Conservation (phyloP, 2,329 filamentous ascomycete species). For the Talaromyces amestolkiae region DNA sequence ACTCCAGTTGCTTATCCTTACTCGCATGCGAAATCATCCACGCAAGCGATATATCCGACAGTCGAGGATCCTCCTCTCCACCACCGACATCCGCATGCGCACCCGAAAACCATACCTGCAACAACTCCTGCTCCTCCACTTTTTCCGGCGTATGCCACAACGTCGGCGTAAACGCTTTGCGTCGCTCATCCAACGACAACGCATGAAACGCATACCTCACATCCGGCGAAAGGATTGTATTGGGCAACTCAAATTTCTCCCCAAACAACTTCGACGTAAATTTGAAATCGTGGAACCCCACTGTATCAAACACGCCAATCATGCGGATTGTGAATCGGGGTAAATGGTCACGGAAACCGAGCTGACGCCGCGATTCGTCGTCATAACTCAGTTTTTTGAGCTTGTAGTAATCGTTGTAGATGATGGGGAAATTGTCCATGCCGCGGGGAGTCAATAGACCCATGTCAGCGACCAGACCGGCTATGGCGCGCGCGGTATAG, state of each 20-base stretch:
- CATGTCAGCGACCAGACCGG: constrained; percentile 45
- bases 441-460: constrained; percentile 44
- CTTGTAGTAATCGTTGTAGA: constrained; percentile 28
- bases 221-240: constrained; percentile 44
- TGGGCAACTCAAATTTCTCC: constrained; percentile 28
- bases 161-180: constrained; percentile 41
- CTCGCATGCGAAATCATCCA: constrained; percentile 56
- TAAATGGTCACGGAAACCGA: constrained; percentile 22
- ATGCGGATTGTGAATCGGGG: constrained; percentile 37
- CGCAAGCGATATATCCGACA: constrained; percentile 49
- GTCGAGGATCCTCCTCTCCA: constrained; percentile 46
- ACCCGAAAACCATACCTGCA: constrained; percentile 51
- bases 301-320: constrained; percentile 48
- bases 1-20: constrained; percentile 24
- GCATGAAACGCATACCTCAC: constrained; percentile 48
- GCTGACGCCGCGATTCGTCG: constrained; percentile 10
- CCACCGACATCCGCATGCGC: constrained; percentile 48
- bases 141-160: constrained; percentile 44
- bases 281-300: constrained; percentile 30
- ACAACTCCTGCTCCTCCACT: constrained; percentile 42
- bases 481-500: constrained; percentile 47
- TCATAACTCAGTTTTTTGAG: constrained; percentile 20
- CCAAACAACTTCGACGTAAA: constrained; percentile 20
- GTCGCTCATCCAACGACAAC: constrained; percentile 44
- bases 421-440: constrained; percentile 27